Evolutionary conservation across 2,329 filamentous ascomycete genomes (phyloP), one percentile per base, ranked within the genome.

Genomic region (Epichloe elymi): DNA sequence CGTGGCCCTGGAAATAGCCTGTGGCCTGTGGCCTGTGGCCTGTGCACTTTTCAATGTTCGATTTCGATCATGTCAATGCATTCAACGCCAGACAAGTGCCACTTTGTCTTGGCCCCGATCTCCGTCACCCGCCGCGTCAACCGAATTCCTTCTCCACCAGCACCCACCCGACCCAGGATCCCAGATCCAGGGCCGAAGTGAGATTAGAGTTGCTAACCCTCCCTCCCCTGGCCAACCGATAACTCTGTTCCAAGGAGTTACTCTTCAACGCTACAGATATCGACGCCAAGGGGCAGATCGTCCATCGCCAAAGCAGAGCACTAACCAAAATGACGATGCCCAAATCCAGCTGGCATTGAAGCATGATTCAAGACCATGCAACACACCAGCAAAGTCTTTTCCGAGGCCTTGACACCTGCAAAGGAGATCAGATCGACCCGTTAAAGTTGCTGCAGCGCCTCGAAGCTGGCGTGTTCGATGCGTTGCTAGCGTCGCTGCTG

Each of bases 391-490:
- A 30, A 30, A 10, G 26, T 11, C 26, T 30, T 30, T 30, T 30
- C 26, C 26, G 26, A 30, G 8, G 8, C 8, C 26, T 30, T 30
- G 26, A 30, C 10, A 30, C 26, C 26, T 30, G 26, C 26, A 12
- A 41, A 41, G 11, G 17, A 41, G 17, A 41, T 41, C 39, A 23
- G 39, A 41, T 41, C 39, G 39, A 20, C 26, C 39, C 4, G 20
- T 14, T 23, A 30, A 43, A 43, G 19, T 26, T 7, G 36, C 26
- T 35, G 47, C 48, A 49, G 35, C 48, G 41, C 35, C 48, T 19
- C 41, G 14, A 39, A 35, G 48, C 48, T 44, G 39, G 48, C 48
- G 48, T 37, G 39, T 49, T 43, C 39, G 33, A 43, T 36, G 47
- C 20, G 15, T 43, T 37, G 46, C 38, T 36, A 43, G 47, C 47